phyloP scores from a whole-genome alignment of 2,329 filamentous ascomycete genomes.

The Bertia moriformis region DNA sequence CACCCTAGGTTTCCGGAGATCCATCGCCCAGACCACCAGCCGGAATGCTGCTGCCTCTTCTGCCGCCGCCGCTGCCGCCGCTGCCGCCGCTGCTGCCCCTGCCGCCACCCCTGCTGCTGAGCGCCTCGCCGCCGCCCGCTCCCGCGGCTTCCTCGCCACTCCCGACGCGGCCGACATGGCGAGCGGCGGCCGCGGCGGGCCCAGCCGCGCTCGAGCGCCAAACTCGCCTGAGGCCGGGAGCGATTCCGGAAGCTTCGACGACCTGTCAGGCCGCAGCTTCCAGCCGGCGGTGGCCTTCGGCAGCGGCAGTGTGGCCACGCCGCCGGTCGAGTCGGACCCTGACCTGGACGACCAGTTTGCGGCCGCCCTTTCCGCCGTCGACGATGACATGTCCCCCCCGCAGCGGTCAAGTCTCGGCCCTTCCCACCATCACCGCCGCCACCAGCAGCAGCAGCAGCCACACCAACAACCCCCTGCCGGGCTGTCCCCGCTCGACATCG shows the following conservation, averaged over 20 bases:
- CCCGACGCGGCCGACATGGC: conserved; percentile 39
- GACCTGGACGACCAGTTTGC: conserved; percentile 38
- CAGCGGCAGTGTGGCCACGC: conserved; percentile 49
- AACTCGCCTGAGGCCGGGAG: conserved; percentile 21
- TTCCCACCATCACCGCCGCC: conserved; percentile 56
- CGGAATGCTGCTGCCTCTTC: too few relatives aligned
- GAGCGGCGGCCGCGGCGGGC: too few relatives aligned
- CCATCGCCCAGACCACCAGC: conserved; percentile 13
- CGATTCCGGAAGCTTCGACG: conserved; percentile 29
- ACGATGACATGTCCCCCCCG: too few relatives aligned
- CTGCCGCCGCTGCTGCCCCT: too few relatives aligned
- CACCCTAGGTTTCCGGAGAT: conserved; percentile 14
- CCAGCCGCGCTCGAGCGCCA: conserved; percentile 17
- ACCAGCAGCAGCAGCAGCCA: conserved; percentile 56
- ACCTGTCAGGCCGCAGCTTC: conserved; percentile 36
- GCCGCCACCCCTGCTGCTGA: conserved; percentile 7
- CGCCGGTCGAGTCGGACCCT: conserved; percentile 59
- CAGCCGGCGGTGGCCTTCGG: conserved; percentile 42
- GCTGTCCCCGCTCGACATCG: conserved; percentile 77
- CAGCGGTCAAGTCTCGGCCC: conserved; percentile 28
- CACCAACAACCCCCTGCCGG: conserved; percentile 80
- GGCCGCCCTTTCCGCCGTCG: conserved; percentile 28
- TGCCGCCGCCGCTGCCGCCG: too few relatives aligned
- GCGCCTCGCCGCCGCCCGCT: conserved; percentile 11
- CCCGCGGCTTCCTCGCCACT: conserved; percentile 29